A percentile compares a stretch with the other conserved stretches of the same genome.
Evolutionary conservation across 2,329 filamentous ascomycete genomes (phyloP).

Genomic region (Talaromyces marneffei): DNA sequence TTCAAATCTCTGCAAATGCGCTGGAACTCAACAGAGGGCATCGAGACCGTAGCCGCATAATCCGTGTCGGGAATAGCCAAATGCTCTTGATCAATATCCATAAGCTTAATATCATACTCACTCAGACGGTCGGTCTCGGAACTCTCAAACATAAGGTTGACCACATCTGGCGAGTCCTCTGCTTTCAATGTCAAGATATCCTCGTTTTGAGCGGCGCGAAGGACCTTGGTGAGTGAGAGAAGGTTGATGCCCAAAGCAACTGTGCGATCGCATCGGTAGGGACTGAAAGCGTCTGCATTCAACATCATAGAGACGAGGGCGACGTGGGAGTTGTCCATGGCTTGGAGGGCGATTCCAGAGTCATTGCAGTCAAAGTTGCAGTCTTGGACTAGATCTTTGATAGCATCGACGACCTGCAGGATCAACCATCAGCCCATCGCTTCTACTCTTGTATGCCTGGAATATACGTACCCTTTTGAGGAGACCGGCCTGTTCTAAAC

Average conservation of each 20-base stretch:
- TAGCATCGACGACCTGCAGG: constrained; percentile 84
- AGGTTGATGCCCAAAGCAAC: constrained; percentile 97
- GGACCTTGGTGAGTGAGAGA: constrained; percentile 91
- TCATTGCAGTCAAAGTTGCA: constrained; percentile 99
- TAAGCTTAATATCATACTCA: constrained; percentile 99
- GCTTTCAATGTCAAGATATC: constrained; percentile 96
- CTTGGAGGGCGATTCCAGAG: constrained; percentile 93
- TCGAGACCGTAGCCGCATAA: constrained; percentile 82
- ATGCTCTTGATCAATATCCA: constrained; percentile 99
- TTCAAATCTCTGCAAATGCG: constrained; percentile 90
- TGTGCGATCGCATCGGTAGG: constrained; percentile 98
- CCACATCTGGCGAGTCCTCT: constrained; percentile 89
- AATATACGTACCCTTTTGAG: constrained; percentile 74
- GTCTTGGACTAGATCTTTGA: constrained; percentile 98
- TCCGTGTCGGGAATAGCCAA: constrained; percentile 98
- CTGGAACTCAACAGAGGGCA: constrained; percentile 87
- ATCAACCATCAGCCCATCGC: constrained; percentile 2
- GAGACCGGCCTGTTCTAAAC: constrained; percentile 85
- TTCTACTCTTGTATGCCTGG: background rate
- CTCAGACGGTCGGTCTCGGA: constrained; percentile 80
- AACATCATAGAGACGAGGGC: constrained; percentile 98
- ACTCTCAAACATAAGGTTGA: constrained; percentile 95
- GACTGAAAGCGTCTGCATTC: constrained; percentile 87
- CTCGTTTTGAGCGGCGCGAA: constrained; percentile 88
- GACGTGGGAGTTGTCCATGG: constrained; percentile 99